Evolutionary conservation across 2,329 filamentous ascomycete genomes (phyloP).

Genomic region (Canariomyces notabilis): DNA sequence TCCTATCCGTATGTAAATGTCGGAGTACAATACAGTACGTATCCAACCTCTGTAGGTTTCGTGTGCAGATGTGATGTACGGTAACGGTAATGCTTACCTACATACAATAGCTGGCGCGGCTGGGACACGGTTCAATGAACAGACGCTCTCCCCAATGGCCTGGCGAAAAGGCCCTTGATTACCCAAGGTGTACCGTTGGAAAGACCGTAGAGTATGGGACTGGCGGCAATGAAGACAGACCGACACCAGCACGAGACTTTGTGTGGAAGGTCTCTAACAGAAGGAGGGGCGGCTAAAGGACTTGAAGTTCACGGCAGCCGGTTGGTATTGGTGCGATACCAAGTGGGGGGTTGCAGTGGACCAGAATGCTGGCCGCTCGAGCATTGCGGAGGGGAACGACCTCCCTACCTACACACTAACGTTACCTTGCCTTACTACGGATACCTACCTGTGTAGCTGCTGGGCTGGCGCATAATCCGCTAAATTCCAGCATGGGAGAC

Average conservation of each 20-base stretch:
- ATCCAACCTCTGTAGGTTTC: neutral
- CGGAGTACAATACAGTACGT: slow-evolving; percentile 7
- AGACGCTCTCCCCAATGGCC: neutral
- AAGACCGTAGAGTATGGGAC: neutral
- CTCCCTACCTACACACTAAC: no score
- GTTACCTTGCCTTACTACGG: no score
- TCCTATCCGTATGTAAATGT: slow-evolving; percentile 15
- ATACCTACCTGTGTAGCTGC: no score
- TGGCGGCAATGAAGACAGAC: slow-evolving; percentile 15
- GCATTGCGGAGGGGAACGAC: neutral
- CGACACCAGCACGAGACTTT: slow-evolving; percentile 3
- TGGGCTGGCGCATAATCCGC: no score
- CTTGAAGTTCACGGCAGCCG: neutral
- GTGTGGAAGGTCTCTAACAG: slow-evolving; percentile 2
- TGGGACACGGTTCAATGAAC: neutral
- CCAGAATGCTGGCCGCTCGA: slow-evolving; percentile 2
- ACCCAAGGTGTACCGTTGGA: neutral
- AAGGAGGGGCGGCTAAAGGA: slow-evolving; percentile 14
- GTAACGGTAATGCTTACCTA: neutral
- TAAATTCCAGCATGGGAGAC: no score
- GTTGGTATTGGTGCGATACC: slow-evolving; percentile 2
- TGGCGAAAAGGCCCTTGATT: neutral
- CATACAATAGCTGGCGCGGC: no score
- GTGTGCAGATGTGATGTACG: neutral
- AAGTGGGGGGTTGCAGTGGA: slow-evolving; percentile 10